Percentiles rank a stretch among this genome's conserved stretches.
Evolutionary conservation across 805 yeast genomes (phyloP).

Genomic region (Cyberlindnera misumaiensis): DNA sequence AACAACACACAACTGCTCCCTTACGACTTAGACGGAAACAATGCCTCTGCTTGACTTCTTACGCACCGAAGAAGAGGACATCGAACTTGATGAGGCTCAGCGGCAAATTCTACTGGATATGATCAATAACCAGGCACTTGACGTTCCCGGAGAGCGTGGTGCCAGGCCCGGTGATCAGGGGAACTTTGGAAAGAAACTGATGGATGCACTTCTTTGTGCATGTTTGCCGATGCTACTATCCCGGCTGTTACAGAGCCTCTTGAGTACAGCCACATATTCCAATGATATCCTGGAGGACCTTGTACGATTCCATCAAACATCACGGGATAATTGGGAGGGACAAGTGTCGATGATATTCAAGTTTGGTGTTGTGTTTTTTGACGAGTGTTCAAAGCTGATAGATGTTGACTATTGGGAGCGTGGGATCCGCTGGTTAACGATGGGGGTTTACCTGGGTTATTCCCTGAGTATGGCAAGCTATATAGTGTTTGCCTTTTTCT

Average conservation of each 20-base stretch:
- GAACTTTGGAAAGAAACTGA: neutral
- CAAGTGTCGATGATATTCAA: constrained; percentile 7
- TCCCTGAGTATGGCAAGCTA: constrained; percentile 12
- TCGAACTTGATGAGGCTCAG: neutral
- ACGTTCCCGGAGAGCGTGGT: neutral
- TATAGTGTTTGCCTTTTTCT: constrained; percentile 11
- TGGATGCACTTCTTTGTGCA: constrained; percentile 8
- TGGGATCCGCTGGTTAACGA: constrained; percentile 4
- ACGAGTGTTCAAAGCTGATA: constrained; percentile 2
- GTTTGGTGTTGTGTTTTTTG: constrained; percentile 7
- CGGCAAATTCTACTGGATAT: neutral
- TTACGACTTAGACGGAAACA: too few species aligned
- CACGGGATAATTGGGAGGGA: constrained; percentile 1
- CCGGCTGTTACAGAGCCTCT: constrained; percentile 4
- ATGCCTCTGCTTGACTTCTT: neutral
- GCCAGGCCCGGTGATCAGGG: too few species aligned
- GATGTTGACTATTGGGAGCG: neutral
- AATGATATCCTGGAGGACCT: constrained; percentile 14
- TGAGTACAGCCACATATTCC: constrained; percentile 14
- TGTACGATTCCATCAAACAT: neutral
- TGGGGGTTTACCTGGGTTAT: constrained; percentile 8
- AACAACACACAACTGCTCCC: too few species aligned
- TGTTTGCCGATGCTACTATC: constrained; percentile 10
- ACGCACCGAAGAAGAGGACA: neutral
- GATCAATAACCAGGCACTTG: too few species aligned